phyloP scores from a whole-genome alignment of 177 flowering plant genomes.

The Vitis hybrid region DNA sequence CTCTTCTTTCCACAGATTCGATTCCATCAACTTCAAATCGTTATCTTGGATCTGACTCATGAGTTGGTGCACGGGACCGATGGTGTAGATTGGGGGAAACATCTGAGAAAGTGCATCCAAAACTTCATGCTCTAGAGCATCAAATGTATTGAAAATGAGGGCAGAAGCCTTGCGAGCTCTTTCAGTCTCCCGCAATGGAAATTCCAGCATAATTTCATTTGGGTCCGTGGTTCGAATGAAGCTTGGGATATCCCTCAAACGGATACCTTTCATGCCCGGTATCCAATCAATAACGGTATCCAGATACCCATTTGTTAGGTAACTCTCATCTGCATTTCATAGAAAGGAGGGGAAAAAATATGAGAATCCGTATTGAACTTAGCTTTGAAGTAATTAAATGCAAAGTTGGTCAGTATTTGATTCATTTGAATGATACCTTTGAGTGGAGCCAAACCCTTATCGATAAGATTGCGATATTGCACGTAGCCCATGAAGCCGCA shows the following conservation, averaged over 20 bases:
- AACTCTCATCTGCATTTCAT: conserved; percentile 20
- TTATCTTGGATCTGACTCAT: conserved; percentile 1
- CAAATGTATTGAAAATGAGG: conserved; percentile 16
- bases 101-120: conserved; percentile 10
- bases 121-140: conserved; percentile 11
- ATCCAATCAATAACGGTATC: conserved; percentile 25
- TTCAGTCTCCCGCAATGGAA: background rate
- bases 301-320: conserved; percentile 26
- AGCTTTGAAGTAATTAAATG: background rate
- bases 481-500: conserved; percentile 25
- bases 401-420: background rate
- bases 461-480: conserved; percentile 7
- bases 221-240: conserved; percentile 28
- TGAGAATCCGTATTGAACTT: background rate
- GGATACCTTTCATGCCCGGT: conserved; percentile 27
- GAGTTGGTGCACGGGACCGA: conserved; percentile 1
- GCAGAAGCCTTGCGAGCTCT: conserved; percentile 13
- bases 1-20: conserved; percentile 42
- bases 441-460: conserved; percentile 20
- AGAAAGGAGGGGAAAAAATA: background rate
- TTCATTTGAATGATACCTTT: conserved; percentile 17
- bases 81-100: background rate
- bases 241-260: conserved; percentile 24
- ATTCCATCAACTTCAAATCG: conserved; percentile 13
- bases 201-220: conserved; percentile 20